Conservation (phyloP, 2,329 filamentous ascomycete species). For the Colletotrichum sp. region DNA sequence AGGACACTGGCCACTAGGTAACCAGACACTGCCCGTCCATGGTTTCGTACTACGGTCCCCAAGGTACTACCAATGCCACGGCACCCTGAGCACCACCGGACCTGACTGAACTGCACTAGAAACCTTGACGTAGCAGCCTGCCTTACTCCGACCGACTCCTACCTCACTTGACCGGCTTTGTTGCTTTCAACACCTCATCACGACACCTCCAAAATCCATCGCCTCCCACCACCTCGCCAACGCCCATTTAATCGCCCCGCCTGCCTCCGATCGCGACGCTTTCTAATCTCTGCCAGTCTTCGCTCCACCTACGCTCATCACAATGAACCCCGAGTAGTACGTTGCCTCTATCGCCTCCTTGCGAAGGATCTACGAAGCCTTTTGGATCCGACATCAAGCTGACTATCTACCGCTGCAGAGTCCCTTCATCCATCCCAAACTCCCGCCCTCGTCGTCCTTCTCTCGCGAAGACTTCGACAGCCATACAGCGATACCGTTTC, state of each 20-base stretch:
- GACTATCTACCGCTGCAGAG: constrained; percentile 21
- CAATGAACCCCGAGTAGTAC: constrained; percentile 93
- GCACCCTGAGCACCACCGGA: not conserved
- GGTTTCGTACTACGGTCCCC: not conserved
- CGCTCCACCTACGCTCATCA: constrained; percentile 43
- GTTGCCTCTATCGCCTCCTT: constrained; percentile 39
- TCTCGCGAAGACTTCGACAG: not conserved
- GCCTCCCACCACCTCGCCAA: constrained; percentile 5
- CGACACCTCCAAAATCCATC: constrained; percentile 17
- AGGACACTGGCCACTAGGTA: constrained; percentile 5
- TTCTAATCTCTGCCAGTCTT: constrained; percentile 8
- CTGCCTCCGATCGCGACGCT: not conserved
- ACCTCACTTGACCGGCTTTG: constrained; percentile 21
- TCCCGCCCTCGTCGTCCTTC: not conserved
- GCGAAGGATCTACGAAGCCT: not conserved
- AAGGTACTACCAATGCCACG: not conserved
- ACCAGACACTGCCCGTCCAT: not conserved
- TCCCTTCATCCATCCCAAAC: not conserved
- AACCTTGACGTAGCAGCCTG: constrained; percentile 21
- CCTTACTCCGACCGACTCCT: constrained; percentile 18
- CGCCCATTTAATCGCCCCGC: constrained; percentile 9
- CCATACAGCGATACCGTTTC: not conserved
- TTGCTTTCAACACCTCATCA: constrained; percentile 20
- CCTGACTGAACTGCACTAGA: constrained; percentile 1
- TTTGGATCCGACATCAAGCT: constrained; percentile 19